These are phyloP conservation scores for Ophiostoma triangulosporum DNA, from an alignment of 2,329 filamentous ascomycete genomes.

Conservation along the genomic window DNA sequence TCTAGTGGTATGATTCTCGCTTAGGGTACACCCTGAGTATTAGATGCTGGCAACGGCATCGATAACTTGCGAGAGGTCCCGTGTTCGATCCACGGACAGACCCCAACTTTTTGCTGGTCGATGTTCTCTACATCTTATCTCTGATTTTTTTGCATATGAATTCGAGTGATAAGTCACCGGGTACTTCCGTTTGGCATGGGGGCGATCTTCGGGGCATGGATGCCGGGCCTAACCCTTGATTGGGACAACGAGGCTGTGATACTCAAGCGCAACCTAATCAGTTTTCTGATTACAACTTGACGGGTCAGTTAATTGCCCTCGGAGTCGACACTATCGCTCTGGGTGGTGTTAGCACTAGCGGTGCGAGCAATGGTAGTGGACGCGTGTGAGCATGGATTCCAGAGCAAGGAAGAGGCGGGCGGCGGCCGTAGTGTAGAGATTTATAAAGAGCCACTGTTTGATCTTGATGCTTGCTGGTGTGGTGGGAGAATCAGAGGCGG, in stretches of 20 bases:
- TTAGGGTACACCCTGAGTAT: constrained; percentile 31
- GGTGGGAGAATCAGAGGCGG: constrained; percentile 26
- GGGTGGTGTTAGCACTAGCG: constrained; percentile 34
- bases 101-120: background rate
- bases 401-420: constrained; percentile 29
- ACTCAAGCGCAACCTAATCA: constrained; percentile 29
- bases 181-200: constrained; percentile 27
- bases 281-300: constrained; percentile 33
- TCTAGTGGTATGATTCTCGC: constrained; percentile 56
- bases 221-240: constrained; percentile 25
- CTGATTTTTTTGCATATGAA: background rate
- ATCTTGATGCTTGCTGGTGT: constrained; percentile 33
- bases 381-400: constrained; percentile 28
- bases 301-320: constrained; percentile 24
- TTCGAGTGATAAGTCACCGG: constrained; percentile 25
- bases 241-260: constrained; percentile 22
- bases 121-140: background rate
- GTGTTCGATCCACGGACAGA: constrained; percentile 4
- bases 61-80: constrained; percentile 2
- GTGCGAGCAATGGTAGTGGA: constrained; percentile 30
- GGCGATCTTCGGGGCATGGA: constrained; percentile 25
- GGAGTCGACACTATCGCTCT: constrained; percentile 30
- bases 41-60: background rate
- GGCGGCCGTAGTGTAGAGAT: constrained; percentile 29
- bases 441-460: constrained; percentile 30